A percentile compares a stretch with the other conserved stretches of the same genome.
Conservation (phyloP, 257 asterid genomes). For the Orobanche coerulescens region DNA sequence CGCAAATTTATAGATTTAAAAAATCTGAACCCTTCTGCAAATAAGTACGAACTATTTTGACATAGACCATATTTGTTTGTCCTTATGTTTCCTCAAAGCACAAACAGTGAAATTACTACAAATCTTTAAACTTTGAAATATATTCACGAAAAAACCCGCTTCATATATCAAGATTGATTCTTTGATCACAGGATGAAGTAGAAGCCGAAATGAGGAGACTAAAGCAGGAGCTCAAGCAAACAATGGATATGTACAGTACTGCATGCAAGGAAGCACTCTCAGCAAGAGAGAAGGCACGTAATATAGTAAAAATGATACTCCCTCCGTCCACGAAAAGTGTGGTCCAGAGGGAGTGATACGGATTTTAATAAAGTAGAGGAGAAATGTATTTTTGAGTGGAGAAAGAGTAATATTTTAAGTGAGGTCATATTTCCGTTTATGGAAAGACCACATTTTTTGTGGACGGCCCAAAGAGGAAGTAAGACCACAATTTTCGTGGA, state of each 20-base stretch:
- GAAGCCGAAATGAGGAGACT: constrained; percentile 93
- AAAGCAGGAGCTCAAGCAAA: constrained; percentile 85
- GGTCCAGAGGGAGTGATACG: no score
- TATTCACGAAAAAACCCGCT: background rate
- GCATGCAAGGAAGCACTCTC: constrained; percentile 84
- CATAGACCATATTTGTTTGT: background rate
- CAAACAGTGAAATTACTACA: background rate
- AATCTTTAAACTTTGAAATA: no score
- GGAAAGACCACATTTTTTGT: no score
- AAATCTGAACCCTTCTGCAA: background rate
- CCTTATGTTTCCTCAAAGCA: background rate
- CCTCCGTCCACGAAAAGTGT: no score
- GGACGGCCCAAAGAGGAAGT: no score
- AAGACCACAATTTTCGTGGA: no score
- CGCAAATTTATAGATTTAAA: no score
- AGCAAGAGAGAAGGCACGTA: constrained; percentile 43
- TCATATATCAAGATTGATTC: background rate
- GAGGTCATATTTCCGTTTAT: no score
- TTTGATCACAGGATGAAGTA: constrained; percentile 57
- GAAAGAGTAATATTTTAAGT: no score
- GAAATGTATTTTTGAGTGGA: no score
- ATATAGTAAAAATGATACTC: no score
- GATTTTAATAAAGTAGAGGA: no score
- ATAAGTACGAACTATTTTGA: background rate
- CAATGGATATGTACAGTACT: constrained; percentile 89